Conservation (phyloP, 306 rosid species). For the Prunus davidiana region DNA sequence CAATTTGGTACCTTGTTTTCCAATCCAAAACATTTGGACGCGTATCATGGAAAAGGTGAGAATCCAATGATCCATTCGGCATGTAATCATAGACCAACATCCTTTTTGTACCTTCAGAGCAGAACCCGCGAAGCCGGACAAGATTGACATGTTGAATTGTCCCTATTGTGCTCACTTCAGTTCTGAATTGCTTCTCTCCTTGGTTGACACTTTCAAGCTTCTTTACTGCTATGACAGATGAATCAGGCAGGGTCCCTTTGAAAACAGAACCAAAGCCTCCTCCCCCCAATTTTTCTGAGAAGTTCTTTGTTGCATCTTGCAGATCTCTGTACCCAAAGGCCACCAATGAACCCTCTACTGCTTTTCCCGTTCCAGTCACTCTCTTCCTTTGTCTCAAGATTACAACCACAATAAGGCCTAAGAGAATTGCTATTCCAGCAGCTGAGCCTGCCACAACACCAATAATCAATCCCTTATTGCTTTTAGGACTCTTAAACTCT, state of each 20-base stretch:
- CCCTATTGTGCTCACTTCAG: conserved; percentile 87
- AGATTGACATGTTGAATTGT: conserved; percentile 84
- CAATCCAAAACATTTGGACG: conserved; percentile 44
- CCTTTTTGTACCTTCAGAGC: conserved; percentile 66
- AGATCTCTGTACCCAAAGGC: conserved; percentile 73
- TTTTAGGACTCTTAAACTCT: conserved; percentile 42
- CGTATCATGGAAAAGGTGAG: conserved; percentile 48
- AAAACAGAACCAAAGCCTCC: conserved; percentile 94
- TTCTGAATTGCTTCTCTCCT: conserved; percentile 89
- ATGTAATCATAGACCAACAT: conserved; percentile 79
- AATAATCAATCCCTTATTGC: conserved; percentile 32
- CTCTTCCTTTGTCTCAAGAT: conserved; percentile 38
- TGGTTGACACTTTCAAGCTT: conserved; percentile 77
- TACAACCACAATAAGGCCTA: conserved; percentile 33
- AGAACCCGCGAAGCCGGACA: conserved; percentile 83
- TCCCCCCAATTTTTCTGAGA: conserved; percentile 82
- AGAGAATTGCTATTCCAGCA: conserved; percentile 29
- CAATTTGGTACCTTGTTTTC: conserved; percentile 77
- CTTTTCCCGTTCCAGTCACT: conserved; percentile 32
- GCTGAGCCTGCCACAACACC: conserved; percentile 47
- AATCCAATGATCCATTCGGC: conserved; percentile 68
- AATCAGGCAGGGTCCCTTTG: conserved; percentile 71
- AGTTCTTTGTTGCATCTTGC: conserved; percentile 78
- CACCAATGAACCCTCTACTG: conserved; percentile 64
- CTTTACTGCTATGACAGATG: conserved; percentile 74